phyloP scores from a whole-genome alignment of 306 rosid genomes.

The Morella rubra region DNA sequence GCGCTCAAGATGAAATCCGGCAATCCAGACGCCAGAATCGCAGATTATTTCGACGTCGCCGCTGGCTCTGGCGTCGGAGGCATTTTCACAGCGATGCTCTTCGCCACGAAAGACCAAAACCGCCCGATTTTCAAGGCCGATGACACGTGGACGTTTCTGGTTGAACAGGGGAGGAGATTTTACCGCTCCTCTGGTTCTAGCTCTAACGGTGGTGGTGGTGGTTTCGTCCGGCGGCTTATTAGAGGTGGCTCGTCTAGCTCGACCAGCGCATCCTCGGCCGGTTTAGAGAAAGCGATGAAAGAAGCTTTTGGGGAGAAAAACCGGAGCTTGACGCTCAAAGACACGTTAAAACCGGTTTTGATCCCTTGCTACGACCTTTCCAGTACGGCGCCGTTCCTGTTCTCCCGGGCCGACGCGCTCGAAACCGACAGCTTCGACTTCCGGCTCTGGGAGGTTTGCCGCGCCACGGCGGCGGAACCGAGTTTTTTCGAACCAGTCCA shows the following conservation, averaged over 20 bases:
- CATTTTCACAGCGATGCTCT: conserved; percentile 86
- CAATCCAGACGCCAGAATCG: conserved; percentile 79
- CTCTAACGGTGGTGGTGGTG: conserved; percentile 28
- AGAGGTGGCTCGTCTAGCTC: conserved; percentile 36
- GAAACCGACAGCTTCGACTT: conserved; percentile 90
- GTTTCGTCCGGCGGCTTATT: conserved; percentile 43
- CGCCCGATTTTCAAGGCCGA: conserved; percentile 76
- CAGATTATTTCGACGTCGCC: conserved; percentile 90
- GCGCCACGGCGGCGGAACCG: conserved; percentile 94
- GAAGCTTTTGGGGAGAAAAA: conserved; percentile 64
- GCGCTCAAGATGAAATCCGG: conserved; percentile 83
- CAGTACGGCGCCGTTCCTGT: conserved; percentile 92
- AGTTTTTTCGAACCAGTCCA: conserved; percentile 69
- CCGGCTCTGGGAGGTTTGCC: conserved; percentile 92
- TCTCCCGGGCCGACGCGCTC: conserved; percentile 95
- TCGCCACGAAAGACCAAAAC: conserved; percentile 60
- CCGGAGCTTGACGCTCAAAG: conserved; percentile 64
- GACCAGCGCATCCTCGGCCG: conserved; percentile 38
- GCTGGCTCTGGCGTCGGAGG: conserved; percentile 93
- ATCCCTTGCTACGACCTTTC: conserved; percentile 92
- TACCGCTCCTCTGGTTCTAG: conserved; percentile 30
- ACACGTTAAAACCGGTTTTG: conserved; percentile 86
- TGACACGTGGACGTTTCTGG: conserved; percentile 73
- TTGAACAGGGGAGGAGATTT: conserved; percentile 66
- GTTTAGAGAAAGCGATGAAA: conserved; percentile 66